Percentiles rank a stretch among this genome's conserved stretches.
Evolutionary conservation across 495 filamentous ascomycete species (phyloP).

Genomic region (Cairneyella variabilis): DNA sequence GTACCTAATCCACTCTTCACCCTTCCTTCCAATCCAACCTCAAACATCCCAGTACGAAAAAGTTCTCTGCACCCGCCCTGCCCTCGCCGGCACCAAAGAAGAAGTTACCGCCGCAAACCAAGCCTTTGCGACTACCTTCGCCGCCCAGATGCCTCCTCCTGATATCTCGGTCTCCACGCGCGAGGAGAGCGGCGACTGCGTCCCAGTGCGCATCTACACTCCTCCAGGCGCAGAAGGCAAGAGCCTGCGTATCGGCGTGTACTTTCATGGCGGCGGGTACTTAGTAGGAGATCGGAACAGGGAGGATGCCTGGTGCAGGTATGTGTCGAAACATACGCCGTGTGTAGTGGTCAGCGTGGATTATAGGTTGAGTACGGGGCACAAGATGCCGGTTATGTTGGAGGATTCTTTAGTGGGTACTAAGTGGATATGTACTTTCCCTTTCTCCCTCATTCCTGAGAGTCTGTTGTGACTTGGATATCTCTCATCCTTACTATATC

Average conservation of each 20-base stretch:
- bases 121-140: too few species aligned
- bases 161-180: constrained; percentile 1
- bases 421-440: constrained; percentile 10
- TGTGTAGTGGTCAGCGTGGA: constrained; percentile 28
- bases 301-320: constrained; percentile 28
- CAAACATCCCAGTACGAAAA: constrained; percentile 11
- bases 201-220: constrained; percentile 11
- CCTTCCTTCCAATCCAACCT: background rate
- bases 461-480: too few species aligned
- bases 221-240: constrained; percentile 3
- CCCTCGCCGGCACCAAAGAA: background rate
- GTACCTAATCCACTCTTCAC: background rate
- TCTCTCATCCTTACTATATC: too few species aligned
- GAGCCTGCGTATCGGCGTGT: constrained; percentile 18
- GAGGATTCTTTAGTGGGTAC: constrained; percentile 24
- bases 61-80: constrained; percentile 2
- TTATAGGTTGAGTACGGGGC: constrained; percentile 28
- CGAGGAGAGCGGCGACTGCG: constrained; percentile 7
- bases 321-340: constrained; percentile 21
- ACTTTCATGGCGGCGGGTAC: constrained; percentile 27
- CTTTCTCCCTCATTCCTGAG: background rate
- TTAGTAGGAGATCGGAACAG: constrained; percentile 24
- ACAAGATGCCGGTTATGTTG: constrained; percentile 26
- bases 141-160: too few species aligned
- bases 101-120: constrained; percentile 11